A percentile compares a stretch with the other conserved stretches of the same genome.
Evolutionary conservation across 176 grass and related monocot species (phyloP).

Genomic region (barley (Hordeum vulgare)): DNA sequence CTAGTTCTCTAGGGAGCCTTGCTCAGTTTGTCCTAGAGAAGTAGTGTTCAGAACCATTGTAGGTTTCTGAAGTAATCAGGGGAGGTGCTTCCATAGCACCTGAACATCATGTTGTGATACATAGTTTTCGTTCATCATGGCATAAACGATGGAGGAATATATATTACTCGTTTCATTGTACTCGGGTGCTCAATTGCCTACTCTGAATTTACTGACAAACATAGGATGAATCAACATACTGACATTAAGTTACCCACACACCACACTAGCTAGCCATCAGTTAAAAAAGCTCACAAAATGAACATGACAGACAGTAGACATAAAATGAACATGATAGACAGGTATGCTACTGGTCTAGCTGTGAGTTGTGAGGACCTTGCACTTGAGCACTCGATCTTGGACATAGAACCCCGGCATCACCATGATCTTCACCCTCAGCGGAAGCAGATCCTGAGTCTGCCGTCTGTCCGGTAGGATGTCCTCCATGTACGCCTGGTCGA

Average conservation of each 20-base stretch:
- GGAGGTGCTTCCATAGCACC: neutral
- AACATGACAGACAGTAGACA: neutral
- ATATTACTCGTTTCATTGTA: neutral
- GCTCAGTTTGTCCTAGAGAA: constrained; percentile 9
- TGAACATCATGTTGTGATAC: constrained; percentile 14
- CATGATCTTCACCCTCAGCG: constrained; percentile 63
- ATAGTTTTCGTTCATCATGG: constrained; percentile 12
- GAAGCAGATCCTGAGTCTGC: constrained; percentile 14
- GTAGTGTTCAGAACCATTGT: neutral
- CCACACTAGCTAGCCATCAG: neutral
- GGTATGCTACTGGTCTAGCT: constrained; percentile 16
- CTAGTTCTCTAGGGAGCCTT: neutral
- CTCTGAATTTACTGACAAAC: constrained; percentile 16
- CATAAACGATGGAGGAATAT: constrained; percentile 13
- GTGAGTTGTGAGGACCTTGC: constrained; percentile 55
- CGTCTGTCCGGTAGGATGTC: constrained; percentile 49
- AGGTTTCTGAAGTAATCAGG: neutral
- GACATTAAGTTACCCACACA: neutral
- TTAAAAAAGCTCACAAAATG: neutral
- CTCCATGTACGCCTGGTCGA: constrained; percentile 82
- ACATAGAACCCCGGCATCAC: constrained; percentile 86
- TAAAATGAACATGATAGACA: neutral
- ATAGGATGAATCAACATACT: constrained; percentile 5
- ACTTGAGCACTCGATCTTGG: constrained; percentile 73
- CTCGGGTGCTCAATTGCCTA: neutral